Conservation (phyloP, 2,329 filamentous ascomycete genomes). For the Talaromyces sp. region DNA sequence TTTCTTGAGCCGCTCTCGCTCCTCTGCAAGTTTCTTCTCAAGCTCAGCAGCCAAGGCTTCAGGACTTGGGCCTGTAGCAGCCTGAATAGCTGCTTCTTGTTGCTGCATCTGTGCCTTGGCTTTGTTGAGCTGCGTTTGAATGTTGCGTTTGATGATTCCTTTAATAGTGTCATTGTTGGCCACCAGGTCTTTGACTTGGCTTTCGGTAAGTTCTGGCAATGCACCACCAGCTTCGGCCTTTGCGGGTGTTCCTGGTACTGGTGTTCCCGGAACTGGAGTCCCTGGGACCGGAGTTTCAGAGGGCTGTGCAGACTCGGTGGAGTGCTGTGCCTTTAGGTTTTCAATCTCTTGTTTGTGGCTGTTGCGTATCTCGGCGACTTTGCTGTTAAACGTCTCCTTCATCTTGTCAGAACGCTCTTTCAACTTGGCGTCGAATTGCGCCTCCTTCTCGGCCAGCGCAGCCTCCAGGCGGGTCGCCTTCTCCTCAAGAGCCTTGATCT, state of each 20-base stretch:
- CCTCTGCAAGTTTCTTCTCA: conserved; percentile 33
- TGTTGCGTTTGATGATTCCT: conserved; percentile 52
- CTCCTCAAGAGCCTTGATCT: conserved; percentile 57
- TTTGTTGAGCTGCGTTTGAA: conserved; percentile 42
- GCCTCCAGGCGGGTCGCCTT: conserved; percentile 51
- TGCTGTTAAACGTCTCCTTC: conserved; percentile 64
- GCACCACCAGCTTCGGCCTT: conserved; percentile 26
- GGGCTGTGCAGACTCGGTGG: conserved; percentile 23
- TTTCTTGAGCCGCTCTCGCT: conserved; percentile 37
- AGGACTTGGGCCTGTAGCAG: conserved; percentile 22
- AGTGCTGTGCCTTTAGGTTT: conserved; percentile 40
- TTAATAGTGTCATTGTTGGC: conserved; percentile 45
- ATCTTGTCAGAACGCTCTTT: conserved; percentile 50
- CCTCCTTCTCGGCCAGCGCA: conserved; percentile 46
- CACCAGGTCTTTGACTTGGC: conserved; percentile 46
- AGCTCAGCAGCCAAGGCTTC: conserved; percentile 32
- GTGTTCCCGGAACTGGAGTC: conserved; percentile 2
- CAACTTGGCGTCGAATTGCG: conserved; percentile 44
- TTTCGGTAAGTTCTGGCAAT: conserved; percentile 40
- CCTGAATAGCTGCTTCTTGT: conserved; percentile 26
- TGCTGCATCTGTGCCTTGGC: conserved; percentile 29
- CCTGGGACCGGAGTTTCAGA: conserved; percentile 19
- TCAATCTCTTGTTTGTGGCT: conserved; percentile 46
- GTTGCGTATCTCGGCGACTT: conserved; percentile 52
- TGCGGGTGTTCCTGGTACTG: conserved; percentile 19